Base-by-base conservation (phyloP, 129 eudicot genomes). In the carrot (Daucus carota) region DNA sequence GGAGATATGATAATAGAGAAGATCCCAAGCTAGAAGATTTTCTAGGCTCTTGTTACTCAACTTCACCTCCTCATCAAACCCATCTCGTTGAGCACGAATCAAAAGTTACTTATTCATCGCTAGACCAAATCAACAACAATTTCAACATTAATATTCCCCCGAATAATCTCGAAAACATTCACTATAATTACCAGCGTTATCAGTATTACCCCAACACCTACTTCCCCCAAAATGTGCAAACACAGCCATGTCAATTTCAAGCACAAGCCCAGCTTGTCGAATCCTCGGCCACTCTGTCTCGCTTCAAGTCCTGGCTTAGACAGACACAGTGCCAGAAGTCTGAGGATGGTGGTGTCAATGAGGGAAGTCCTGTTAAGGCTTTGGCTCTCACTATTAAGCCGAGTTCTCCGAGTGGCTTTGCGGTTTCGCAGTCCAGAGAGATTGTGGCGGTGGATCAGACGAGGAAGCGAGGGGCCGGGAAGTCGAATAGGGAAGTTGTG, bases 21-120 rank as follows among this genome's bases (percentile, higher is more conserved):
- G 74, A 20, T 75, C 95, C 96, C 3, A 88, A 92, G 85, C 84
- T 92, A 36, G 98, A 90, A 80, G 95, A 92, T 78, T 92, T 92
- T 24, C 62, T 90, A 31, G 98, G 98, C 4, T 75, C 85, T 63
- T 88, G 86, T 59, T 82, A 75, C 81, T 29, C 86, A 18, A 81
- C 70, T 28, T 44, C 93, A 28, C 70, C 83, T 42, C 52, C 83
- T 12, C 57, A 38, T 41, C 84, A 80, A 15, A 20, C 68, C 34
- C 63, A 76, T 17, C 42, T 17, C 8, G 34, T 36, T 11, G 73
- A 70, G 8, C 46, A 70, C 1, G 73, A 67, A 32, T 28, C 69
- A 0, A 62, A 62, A n/a, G 33, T 14, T n/a, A n/a, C n/a, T 38
- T 38, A 77, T 74, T 66, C 69, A 7, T n/a, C 65, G 3, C 29